Evolutionary conservation across 192 early-diverging fungal genomes (phyloP), one percentile per base, ranked within the genome.

Genomic region (Coemansia pectinata): DNA sequence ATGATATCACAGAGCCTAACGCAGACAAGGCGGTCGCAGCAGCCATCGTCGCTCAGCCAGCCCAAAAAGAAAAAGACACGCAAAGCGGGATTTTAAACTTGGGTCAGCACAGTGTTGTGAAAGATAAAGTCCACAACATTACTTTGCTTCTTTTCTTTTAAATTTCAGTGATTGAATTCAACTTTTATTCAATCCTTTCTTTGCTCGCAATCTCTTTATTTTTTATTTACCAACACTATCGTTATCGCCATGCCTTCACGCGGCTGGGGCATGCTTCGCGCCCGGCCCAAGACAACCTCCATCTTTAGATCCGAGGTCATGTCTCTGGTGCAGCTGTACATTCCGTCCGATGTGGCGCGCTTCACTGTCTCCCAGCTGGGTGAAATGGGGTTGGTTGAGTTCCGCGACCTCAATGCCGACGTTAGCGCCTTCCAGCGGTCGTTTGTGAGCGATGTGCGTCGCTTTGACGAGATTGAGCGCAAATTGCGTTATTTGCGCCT

Each of bases 361-460:
- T 91, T 90, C 17, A 96, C 94, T 11, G 93, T 97, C 21, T 79
- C 95, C 27, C 94, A 97, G 85, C 85, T 99, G 41, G 98, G 98
- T 25, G 98, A 99, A 73, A 81, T 97, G 39, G 98, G 98, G 2
- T 86, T 91, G 63, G 85, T 99, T 39, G 91, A 99, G 76, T 98
- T 99, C 85, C 88, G 93, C 75, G 98, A 99, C 77, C 85, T 98
- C 61, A 99, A 99, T 83, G 85, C 90, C 27, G 90, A 94, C 34
- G 93, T 95, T 27, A 98, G 95, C 76, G 96, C 96, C 11, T 99
- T 99, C 73, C 96, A 99, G 81, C 90, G 96, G 19, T 89, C 94
- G 21, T 98, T 95, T 81, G 98, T 98, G 23, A 91, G 85, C 62
- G 94, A 98, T 77, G 96, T 99, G 74, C 89, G 95, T 69, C 90